Percentiles rank a stretch among this genome's conserved stretches.
Evolutionary conservation across 2,329 filamentous ascomycete genomes (phyloP).

Genomic region (Eutypa lata): DNA sequence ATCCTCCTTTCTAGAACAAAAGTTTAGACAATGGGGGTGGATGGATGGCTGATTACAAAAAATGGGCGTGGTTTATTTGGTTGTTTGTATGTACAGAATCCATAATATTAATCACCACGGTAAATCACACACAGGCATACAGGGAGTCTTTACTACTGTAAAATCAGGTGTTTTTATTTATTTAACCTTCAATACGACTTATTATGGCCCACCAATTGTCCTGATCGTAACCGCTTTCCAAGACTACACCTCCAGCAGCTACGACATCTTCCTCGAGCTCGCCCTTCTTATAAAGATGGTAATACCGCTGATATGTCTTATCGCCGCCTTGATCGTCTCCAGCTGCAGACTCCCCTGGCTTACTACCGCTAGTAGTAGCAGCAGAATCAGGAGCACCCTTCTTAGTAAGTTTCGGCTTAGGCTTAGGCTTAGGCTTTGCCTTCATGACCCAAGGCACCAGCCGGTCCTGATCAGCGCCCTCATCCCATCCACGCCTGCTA

Average conservation of each 20-base stretch:
- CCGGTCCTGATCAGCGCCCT: constrained; percentile 79
- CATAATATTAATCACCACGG: neutral
- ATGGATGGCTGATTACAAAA: neutral
- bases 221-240: constrained; percentile 86
- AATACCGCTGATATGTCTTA: constrained; percentile 81
- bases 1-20: too few species aligned
- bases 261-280: constrained; percentile 81
- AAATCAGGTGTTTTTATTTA: neutral
- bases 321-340: constrained; percentile 15
- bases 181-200: constrained; percentile 22
- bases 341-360: neutral
- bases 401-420: constrained; percentile 9
- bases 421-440: constrained; percentile 27
- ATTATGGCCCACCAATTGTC: constrained; percentile 97
- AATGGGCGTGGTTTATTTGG: neutral
- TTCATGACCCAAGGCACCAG: constrained; percentile 92
- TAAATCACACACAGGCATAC: neutral
- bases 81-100: neutral
- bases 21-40: neutral
- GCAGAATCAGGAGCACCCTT: constrained; percentile 3
- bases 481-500: constrained; percentile 86
- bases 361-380: neutral
- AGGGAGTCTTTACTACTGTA: too few species aligned
- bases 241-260: constrained; percentile 69
- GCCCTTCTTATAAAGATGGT: constrained; percentile 84